These are phyloP conservation scores for Calonectria naviculata DNA, from an alignment of 2,329 filamentous ascomycete genomes.

Conservation along the genomic window DNA sequence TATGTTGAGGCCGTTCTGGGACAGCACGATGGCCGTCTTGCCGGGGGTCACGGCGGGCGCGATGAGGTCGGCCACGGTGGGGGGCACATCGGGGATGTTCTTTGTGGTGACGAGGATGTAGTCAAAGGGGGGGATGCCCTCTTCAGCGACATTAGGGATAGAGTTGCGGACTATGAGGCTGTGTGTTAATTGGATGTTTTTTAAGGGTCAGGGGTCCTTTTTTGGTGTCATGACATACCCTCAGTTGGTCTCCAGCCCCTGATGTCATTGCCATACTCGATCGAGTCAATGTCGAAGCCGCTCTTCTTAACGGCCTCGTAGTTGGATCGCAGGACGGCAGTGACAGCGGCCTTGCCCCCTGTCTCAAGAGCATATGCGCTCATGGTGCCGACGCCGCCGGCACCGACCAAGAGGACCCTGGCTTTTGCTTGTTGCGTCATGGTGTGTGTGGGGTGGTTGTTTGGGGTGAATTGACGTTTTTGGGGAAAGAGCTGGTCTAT, in stretches of 20 bases:
- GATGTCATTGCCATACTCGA: constrained; percentile 62
- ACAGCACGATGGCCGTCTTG: constrained; percentile 64
- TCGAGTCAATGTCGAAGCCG: constrained; percentile 66
- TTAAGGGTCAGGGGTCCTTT: not conserved
- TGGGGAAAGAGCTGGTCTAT: not conserved
- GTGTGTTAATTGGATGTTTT: not conserved
- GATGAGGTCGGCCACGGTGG: constrained; percentile 60
- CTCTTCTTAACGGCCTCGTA: constrained; percentile 56
- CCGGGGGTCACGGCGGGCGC: constrained; percentile 61
- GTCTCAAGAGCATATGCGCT: constrained; percentile 64
- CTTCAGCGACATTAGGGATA: constrained; percentile 55
- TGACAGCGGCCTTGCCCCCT: constrained; percentile 62
- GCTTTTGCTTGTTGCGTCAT: constrained; percentile 40
- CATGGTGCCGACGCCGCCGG: constrained; percentile 67
- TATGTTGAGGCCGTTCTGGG: constrained; percentile 75
- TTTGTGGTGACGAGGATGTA: constrained; percentile 70
- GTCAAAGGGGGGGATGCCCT: constrained; percentile 54
- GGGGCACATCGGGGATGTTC: constrained; percentile 65
- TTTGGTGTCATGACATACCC: constrained; percentile 42
- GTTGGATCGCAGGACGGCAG: constrained; percentile 67
- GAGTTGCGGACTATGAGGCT: constrained; percentile 54
- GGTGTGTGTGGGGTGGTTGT: not conserved
- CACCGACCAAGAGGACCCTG: constrained; percentile 63
- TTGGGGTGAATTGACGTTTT: not conserved
- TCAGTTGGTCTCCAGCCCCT: constrained; percentile 59